phyloP scores from a whole-genome alignment of 345 rosid species.

The Brassica cretica region DNA sequence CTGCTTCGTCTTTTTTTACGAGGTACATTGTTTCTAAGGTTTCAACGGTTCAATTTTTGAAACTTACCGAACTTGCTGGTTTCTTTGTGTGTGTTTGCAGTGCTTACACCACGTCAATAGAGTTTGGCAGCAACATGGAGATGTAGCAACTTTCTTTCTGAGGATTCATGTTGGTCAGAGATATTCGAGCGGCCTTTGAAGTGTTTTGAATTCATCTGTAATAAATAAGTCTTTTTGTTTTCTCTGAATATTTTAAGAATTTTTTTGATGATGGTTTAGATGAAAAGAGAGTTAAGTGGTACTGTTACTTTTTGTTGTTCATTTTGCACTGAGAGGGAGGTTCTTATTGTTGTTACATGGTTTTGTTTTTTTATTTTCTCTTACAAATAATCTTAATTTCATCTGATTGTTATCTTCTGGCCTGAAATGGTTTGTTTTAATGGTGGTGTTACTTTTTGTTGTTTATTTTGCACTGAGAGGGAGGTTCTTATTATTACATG shows the following conservation, averaged over 20 bases:
- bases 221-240: neutral
- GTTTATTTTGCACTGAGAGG: slow-evolving; percentile 11
- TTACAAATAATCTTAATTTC: neutral
- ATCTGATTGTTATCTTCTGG: neutral
- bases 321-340: slow-evolving; percentile 14
- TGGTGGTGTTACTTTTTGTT: neutral
- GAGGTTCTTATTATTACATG: slow-evolving; percentile 12
- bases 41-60: neutral
- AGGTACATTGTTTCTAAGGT: neutral
- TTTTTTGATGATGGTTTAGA: slow-evolving; percentile 7
- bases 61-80: slow-evolving; percentile 4
- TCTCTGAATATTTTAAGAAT: neutral
- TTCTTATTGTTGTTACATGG: slow-evolving; percentile 11
- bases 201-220: slow-evolving; percentile 25
- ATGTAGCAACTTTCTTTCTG: neutral
- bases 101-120: slow-evolving; percentile 65
- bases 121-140: slow-evolving; percentile 27
- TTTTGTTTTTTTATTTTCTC: neutral
- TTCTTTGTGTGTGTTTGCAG: slow-evolving; percentile 44
- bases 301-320: neutral
- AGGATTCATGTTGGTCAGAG: neutral
- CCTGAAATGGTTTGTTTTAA: slow-evolving; percentile 22
- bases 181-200: slow-evolving; percentile 6
- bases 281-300: slow-evolving; percentile 1
- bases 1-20: neutral